Percentiles rank a stretch among this genome's conserved stretches.
Conservation (phyloP, 2,329 filamentous ascomycete genomes). For the Diaporthe citrichinensis region DNA sequence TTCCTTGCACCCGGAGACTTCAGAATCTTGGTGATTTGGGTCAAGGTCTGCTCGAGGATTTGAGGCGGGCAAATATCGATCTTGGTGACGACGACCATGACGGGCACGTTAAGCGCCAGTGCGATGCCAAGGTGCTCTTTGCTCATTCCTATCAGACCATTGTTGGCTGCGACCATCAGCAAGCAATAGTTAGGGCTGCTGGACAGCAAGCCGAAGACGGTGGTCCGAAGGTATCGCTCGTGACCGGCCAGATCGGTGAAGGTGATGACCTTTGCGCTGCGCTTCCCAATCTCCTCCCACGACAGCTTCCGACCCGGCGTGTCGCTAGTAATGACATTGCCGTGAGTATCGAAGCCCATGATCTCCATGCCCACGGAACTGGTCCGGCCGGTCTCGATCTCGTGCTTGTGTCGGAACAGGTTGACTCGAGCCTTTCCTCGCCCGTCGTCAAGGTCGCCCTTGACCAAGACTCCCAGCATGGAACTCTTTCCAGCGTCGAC, state of each 20-base stretch:
- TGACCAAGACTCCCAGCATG: conserved; percentile 94
- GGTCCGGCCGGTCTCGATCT: conserved; percentile 94
- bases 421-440: conserved; percentile 94
- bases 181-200: conserved; percentile 98
- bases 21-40: conserved; percentile 91
- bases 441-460: conserved; percentile 94
- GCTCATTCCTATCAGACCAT: conserved; percentile 97
- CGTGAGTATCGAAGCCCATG: conserved; percentile 93
- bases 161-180: conserved; percentile 98
- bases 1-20: conserved; percentile 95
- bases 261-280: conserved; percentile 95
- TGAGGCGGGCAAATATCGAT: conserved; percentile 98
- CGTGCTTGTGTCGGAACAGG: conserved; percentile 97
- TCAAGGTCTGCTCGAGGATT: conserved; percentile 93
- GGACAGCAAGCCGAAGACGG: conserved; percentile 93
- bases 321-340: conserved; percentile 85
- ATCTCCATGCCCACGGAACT: conserved; percentile 99
- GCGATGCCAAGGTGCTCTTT: conserved; percentile 98
- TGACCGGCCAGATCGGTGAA: conserved; percentile 97
- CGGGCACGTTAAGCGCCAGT: conserved; percentile 92
- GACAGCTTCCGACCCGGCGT: conserved; percentile 87
- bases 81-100: conserved; percentile 98
- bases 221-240: conserved; percentile 94
- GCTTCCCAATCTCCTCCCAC: conserved; percentile 97
- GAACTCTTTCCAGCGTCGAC: conserved; percentile 98